Base-by-base conservation (phyloP, 306 rosid species). In the Malus fusca region DNA sequence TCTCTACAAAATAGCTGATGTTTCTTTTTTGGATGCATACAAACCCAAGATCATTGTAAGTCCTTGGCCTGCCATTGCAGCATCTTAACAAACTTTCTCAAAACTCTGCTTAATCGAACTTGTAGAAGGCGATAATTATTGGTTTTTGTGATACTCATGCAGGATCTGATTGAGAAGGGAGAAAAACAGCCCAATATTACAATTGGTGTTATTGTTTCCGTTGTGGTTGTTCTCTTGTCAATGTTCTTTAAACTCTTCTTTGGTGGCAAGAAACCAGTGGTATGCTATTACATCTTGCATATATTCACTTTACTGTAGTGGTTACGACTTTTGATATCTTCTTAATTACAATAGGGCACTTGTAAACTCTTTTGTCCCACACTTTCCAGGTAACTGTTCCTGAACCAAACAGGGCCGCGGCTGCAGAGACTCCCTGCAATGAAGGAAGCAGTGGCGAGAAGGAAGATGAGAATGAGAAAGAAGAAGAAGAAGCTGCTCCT, bases 141-240 rank as follows among this genome's bases (percentile, higher is more conserved):
- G 69, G 65, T 51, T 73, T 4, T 19, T 44, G 69, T 33, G 14
- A n/a, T 72, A 46, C 43, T 66, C 30, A 22, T 59, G 76, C 87
- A 94, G 97, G 95, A 91, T 48, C 69, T 94, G 77, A 87, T 94
- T 64, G 95, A 86, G 66, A 88, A 86, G 87, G 96, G 87, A 61
- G 90, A 91, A 82, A 82, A 88, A 64, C 91, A 88, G 68, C 97
- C 97, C 17, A 88, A 87, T 72, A 81, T 91, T 60, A 87, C 97
- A 13, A 80, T 92, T 65, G 96, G 98, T 73, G 62, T 88, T 78
- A 64, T 91, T 43, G 88, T 84, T 17, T 71, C 98, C 14, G 12
- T 91, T 28, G 72, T 80, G 75, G 87, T 88, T 18, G 60, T 90
- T 43, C 1, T 91, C 65, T 74, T 90, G 85, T 81, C 97, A 19